Evolutionary conservation across 2,329 filamentous ascomycete genomes (phyloP).

Genomic region (Dactylellina leptospora): DNA sequence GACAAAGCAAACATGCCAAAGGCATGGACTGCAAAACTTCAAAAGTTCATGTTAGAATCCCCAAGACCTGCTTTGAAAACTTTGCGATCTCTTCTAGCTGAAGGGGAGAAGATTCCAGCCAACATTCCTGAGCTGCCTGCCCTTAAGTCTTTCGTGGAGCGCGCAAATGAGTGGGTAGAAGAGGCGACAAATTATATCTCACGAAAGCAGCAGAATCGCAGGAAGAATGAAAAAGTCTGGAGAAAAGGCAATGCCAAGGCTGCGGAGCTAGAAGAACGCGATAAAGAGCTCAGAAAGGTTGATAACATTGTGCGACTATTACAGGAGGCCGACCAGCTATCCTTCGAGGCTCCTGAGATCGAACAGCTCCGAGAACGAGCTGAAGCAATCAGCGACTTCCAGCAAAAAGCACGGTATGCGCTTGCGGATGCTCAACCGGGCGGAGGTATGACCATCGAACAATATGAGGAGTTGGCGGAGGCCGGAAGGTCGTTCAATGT

Average conservation of each 20-base stretch:
- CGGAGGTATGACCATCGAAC: slow-evolving; percentile 66
- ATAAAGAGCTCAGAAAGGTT: slow-evolving; percentile 84
- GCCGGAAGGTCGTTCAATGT: slow-evolving; percentile 88
- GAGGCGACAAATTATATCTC: slow-evolving; percentile 96
- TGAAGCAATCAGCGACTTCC: slow-evolving; percentile 84
- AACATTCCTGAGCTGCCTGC: slow-evolving; percentile 82
- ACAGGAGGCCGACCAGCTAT: slow-evolving; percentile 81
- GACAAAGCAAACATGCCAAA: slow-evolving; percentile 89
- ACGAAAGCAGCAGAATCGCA: slow-evolving; percentile 94
- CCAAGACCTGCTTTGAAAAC: slow-evolving; percentile 84
- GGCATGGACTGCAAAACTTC: slow-evolving; percentile 88
- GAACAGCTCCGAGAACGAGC: slow-evolving; percentile 83
- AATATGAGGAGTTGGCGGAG: slow-evolving; percentile 91
- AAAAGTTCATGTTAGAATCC: slow-evolving; percentile 82
- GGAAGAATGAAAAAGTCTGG: slow-evolving; percentile 90
- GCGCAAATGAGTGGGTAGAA: slow-evolving; percentile 97
- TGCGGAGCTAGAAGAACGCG: slow-evolving; percentile 82
- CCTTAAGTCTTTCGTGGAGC: slow-evolving; percentile 88
- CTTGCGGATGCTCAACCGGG: slow-evolving; percentile 72
- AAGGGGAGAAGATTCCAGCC: slow-evolving; percentile 96
- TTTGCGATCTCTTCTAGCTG: slow-evolving; percentile 81
- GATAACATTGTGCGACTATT: slow-evolving; percentile 88
- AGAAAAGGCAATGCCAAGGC: slow-evolving; percentile 77
- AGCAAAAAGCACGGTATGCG: slow-evolving; percentile 75
- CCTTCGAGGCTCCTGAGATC: slow-evolving; percentile 94